Percentiles rank a stretch among this genome's conserved stretches.
Conservation (phyloP, 768 basidiomycete species). For the Astraeus odoratus region DNA sequence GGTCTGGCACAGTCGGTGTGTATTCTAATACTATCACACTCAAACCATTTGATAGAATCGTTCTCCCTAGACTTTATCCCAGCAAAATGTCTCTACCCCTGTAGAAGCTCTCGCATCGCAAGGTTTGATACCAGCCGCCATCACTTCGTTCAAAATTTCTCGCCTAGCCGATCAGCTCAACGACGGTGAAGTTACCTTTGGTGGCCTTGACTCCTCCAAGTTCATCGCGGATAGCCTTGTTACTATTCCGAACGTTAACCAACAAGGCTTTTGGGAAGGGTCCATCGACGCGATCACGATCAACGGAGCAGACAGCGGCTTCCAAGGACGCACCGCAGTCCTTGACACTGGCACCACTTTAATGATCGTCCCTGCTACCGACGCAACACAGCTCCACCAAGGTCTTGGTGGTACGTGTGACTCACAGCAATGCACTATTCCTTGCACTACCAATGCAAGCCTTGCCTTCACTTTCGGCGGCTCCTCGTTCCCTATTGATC, state of each 20-base stretch:
- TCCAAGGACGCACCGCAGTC: conserved; percentile 64
- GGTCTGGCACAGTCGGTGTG: conserved; percentile 67
- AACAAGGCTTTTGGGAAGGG: conserved; percentile 76
- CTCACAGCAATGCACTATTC: conserved; percentile 50
- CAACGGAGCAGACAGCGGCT: conserved; percentile 44
- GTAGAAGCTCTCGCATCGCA: conserved; percentile 59
- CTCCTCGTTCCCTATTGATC: conserved; percentile 51
- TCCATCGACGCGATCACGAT: conserved; percentile 51
- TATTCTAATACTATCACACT: conserved; percentile 2
- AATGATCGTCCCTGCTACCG: conserved; percentile 35
- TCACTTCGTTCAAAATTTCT: conserved; percentile 76
- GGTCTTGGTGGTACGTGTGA: conserved; percentile 52
- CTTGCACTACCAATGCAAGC: conserved; percentile 51
- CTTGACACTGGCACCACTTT: conserved; percentile 46
- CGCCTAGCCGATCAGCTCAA: conserved; percentile 57
- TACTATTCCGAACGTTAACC: conserved; percentile 57
- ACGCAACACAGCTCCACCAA: conserved; percentile 49
- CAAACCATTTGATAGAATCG: too few species aligned
- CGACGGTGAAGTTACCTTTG: conserved; percentile 80
- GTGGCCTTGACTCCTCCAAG: conserved; percentile 64
- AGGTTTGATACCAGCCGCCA: conserved; percentile 52
- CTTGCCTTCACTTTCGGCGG: conserved; percentile 57
- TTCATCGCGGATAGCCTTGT: conserved; percentile 54
- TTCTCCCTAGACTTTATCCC: conserved; percentile 59
- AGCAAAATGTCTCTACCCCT: conserved; percentile 59